Percentiles rank a stretch among this genome's conserved stretches.
phyloP scores from a whole-genome alignment of 108 stramenopile species.

The Cyclostephanos tholiformis region DNA sequence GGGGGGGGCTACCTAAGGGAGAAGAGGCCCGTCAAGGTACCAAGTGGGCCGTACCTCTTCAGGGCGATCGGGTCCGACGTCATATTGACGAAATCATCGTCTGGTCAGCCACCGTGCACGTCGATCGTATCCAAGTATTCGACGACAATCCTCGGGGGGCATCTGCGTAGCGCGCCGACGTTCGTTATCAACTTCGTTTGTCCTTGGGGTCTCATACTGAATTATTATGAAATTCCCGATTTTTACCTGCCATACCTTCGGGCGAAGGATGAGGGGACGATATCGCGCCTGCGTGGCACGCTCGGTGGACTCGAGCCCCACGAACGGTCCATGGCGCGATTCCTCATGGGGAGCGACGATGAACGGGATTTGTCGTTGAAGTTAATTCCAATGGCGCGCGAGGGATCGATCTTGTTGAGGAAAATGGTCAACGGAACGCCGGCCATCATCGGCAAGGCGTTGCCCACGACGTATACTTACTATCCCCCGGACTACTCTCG shows the following conservation, averaged over 20 bases:
- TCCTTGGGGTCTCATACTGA: conserved; percentile 81
- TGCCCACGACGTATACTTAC: conserved; percentile 52
- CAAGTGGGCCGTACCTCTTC: conserved; percentile 63
- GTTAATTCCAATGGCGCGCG: conserved; percentile 42
- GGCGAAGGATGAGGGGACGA: conserved; percentile 42
- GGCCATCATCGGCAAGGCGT: conserved; percentile 54
- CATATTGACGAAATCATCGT: conserved; percentile 65
- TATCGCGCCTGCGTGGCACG: conserved; percentile 28
- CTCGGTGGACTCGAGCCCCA: conserved; percentile 42
- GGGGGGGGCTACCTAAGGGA: conserved; percentile 72
- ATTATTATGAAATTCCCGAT: conserved; percentile 81
- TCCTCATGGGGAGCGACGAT: conserved; percentile 72
- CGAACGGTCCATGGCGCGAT: conserved; percentile 64
- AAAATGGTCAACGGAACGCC: conserved; percentile 52
- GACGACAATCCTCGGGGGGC: conserved; percentile 67
- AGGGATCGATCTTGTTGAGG: conserved; percentile 50
- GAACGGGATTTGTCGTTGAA: conserved; percentile 43
- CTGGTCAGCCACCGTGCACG: conserved; percentile 10
- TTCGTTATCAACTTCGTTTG: conserved; percentile 87
- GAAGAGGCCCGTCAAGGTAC: conserved; percentile 58
- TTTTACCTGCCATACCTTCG: conserved; percentile 62
- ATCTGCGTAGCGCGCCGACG: conserved; percentile 65
- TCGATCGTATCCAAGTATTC: conserved; percentile 33
- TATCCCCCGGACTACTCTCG: conserved; percentile 41
- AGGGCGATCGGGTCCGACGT: conserved; percentile 75